Percentiles rank a stretch among this genome's conserved stretches.
phyloP scores from a whole-genome alignment of 768 basidiomycete genomes.

The Vishniacozyma victoriae region DNA sequence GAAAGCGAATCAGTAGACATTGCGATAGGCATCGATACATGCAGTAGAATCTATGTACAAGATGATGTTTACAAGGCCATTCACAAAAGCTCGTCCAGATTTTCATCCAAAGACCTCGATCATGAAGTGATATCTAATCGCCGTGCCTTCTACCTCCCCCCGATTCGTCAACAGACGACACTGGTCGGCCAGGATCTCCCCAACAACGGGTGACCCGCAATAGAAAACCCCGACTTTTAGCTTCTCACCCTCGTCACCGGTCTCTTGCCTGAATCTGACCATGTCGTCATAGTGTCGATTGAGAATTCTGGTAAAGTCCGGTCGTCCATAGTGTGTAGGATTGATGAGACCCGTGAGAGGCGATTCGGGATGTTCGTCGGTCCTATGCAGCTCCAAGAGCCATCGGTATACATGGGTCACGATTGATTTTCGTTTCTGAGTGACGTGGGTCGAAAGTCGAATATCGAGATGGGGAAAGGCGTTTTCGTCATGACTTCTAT shows the following conservation, averaged over 20 bases:
- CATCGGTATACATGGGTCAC: slow-evolving; percentile 21
- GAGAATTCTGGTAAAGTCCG: slow-evolving; percentile 21
- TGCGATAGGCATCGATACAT: no score
- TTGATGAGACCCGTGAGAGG: slow-evolving; percentile 23
- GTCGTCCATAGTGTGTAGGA: slow-evolving; percentile 18
- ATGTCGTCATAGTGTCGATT: slow-evolving; percentile 25
- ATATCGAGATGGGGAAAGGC: slow-evolving; percentile 16
- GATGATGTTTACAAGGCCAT: no score
- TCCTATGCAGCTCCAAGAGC: slow-evolving; percentile 20
- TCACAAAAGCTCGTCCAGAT: neutral
- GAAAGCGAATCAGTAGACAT: no score
- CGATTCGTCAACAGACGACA: slow-evolving; percentile 15
- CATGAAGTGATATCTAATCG: slow-evolving; percentile 19
- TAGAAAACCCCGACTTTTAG: slow-evolving; percentile 27
- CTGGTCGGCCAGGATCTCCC: slow-evolving; percentile 21
- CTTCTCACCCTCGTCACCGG: slow-evolving; percentile 1
- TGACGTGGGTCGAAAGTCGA: slow-evolving; percentile 21
- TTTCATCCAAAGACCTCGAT: slow-evolving; percentile 21
- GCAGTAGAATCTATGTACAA: no score
- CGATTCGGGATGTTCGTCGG: slow-evolving; percentile 16
- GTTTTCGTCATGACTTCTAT: slow-evolving; percentile 5
- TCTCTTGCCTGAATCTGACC: slow-evolving; percentile 7
- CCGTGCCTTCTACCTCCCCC: slow-evolving; percentile 12
- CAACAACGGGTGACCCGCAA: slow-evolving; percentile 21
- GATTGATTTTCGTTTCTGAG: slow-evolving; percentile 15